Evolutionary conservation across 805 yeast genomes (phyloP).

Genomic region (Blastobotrys terrestris): DNA sequence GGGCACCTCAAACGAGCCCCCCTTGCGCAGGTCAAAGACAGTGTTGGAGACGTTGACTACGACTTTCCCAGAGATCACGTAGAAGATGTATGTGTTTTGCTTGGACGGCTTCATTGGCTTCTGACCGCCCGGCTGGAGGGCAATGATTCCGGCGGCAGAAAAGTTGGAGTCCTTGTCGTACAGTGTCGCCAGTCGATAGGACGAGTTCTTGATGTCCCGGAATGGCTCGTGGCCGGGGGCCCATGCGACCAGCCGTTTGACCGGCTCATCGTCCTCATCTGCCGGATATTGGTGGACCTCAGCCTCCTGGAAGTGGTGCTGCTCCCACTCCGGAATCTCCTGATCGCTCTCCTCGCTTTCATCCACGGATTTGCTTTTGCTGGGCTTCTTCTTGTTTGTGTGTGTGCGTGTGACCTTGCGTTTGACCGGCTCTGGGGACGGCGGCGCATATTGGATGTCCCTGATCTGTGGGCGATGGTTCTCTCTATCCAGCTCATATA

Average conservation of each 20-base stretch:
- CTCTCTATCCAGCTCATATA: conserved; percentile 39
- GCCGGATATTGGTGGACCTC: conserved; percentile 50
- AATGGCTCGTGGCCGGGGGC: conserved; percentile 42
- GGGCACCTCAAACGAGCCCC: conserved; percentile 80
- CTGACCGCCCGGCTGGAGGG: conserved; percentile 37
- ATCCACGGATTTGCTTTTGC: background rate
- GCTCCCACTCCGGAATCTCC: background rate
- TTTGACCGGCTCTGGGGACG: conserved; percentile 6
- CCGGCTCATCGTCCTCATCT: conserved; percentile 34
- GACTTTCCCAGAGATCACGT: conserved; percentile 62
- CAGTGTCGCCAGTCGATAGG: conserved; percentile 55
- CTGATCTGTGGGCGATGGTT: conserved; percentile 23
- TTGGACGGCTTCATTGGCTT: conserved; percentile 58
- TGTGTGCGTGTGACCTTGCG: background rate
- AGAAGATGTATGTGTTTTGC: conserved; percentile 65
- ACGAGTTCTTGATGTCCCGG: conserved; percentile 40
- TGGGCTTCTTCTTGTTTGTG: background rate
- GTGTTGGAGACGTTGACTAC: conserved; percentile 60
- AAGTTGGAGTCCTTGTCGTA: conserved; percentile 38
- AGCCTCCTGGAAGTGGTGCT: conserved; percentile 5
- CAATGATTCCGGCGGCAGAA: conserved; percentile 17
- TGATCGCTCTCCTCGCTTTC: conserved; percentile 6
- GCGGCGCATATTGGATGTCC: conserved; percentile 20
- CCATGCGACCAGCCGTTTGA: conserved; percentile 53
- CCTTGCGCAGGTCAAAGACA: conserved; percentile 55